These are phyloP conservation scores for Linnemannia schmuckeri DNA, from an alignment of 192 early-diverging fungal species.

Conservation along the genomic window DNA sequence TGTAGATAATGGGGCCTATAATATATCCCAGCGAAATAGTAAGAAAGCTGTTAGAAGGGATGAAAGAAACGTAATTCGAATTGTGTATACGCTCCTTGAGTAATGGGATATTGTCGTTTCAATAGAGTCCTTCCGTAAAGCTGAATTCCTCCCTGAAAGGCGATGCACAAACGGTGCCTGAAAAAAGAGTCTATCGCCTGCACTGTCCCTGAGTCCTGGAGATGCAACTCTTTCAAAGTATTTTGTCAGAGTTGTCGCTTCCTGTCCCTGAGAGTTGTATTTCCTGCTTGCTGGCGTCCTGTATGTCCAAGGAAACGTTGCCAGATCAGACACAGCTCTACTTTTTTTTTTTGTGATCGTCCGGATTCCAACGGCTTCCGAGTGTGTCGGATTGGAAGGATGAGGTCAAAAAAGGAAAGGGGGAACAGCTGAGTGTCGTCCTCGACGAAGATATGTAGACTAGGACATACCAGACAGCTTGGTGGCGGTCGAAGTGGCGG, in stretches of 20 bases:
- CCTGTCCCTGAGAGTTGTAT: neutral
- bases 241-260: neutral
- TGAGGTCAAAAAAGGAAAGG: neutral
- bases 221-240: neutral
- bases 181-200: neutral
- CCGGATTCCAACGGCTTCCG: neutral
- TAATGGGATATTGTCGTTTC: neutral
- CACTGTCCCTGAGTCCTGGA: neutral
- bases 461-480: slow-evolving; percentile 48
- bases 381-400: neutral
- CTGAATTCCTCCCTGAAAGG: neutral
- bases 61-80: neutral
- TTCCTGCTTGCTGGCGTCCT: neutral
- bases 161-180: neutral
- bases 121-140: neutral
- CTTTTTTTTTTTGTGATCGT: neutral
- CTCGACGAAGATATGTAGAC: neutral
- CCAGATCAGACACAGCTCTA: neutral
- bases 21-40: neutral
- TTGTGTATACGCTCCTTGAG: neutral
- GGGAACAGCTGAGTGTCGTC: neutral
- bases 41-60: neutral
- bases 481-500: slow-evolving; percentile 34
- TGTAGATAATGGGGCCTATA: slow-evolving; percentile 60
- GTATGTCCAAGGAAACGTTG: neutral